These are phyloP conservation scores for Babesia ovata DNA, from an alignment of 169 alveolate genomes.

Conservation along the genomic window DNA sequence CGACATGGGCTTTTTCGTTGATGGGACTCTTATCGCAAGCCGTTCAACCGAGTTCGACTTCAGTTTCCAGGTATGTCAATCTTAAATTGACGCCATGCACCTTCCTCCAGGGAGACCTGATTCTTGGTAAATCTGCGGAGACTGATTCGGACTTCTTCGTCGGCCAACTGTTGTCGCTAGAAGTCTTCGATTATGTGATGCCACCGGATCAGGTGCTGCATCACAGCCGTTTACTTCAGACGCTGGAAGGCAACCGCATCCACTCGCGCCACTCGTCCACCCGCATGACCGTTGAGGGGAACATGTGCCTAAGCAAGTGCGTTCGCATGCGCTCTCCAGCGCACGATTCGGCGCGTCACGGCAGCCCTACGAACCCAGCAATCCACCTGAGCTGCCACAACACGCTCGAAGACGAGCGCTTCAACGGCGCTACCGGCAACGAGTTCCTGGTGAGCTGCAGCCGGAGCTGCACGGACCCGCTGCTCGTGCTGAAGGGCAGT, in stretches of 20 bases:
- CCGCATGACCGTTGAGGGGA: conserved; percentile 68
- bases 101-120: conserved; percentile 52
- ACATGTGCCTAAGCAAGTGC: conserved; percentile 64
- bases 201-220: conserved; percentile 78
- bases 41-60: conserved; percentile 65
- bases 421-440: conserved; percentile 76
- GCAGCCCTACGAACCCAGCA: conserved; percentile 62
- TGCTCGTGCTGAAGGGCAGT: conserved; percentile 70
- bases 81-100: neutral
- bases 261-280: conserved; percentile 36
- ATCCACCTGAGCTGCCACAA: conserved; percentile 58
- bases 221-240: conserved; percentile 32
- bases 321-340: conserved; percentile 43
- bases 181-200: conserved; percentile 72
- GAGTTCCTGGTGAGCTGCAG: conserved; percentile 72
- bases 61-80: conserved; percentile 59
- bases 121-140: conserved; percentile 69
- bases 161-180: conserved; percentile 71
- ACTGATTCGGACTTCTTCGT: conserved; percentile 74
- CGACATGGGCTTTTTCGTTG: conserved; percentile 64
- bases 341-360: neutral
- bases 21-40: conserved; percentile 64
- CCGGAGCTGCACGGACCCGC: conserved; percentile 70
- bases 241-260: conserved; percentile 34
- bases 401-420: conserved; percentile 54